These are phyloP conservation scores for Fagopyrum homotropicum DNA, from an alignment of 148 eudicot species.

Conservation along the genomic window DNA sequence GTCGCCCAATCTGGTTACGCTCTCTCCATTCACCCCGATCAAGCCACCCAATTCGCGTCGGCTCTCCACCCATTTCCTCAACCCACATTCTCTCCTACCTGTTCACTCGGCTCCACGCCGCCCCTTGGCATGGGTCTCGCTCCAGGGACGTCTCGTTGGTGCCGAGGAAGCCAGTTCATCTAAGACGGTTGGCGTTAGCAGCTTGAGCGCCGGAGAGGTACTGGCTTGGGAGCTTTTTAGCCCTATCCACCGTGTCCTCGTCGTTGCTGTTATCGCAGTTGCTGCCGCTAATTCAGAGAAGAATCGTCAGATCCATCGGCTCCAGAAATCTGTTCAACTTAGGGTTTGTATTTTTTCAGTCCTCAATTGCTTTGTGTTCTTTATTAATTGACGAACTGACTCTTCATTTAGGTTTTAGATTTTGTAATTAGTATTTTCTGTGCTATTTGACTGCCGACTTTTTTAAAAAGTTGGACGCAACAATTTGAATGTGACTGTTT, in stretches of 20 bases:
- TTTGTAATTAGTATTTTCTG: neutral
- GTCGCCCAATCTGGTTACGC: conserved; percentile 23
- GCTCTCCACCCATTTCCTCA: conserved; percentile 53
- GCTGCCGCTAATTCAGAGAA: conserved; percentile 50
- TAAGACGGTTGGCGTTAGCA: conserved; percentile 32
- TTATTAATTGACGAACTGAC: neutral
- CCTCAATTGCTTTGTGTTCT: neutral
- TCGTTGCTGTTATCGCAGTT: conserved; percentile 64
- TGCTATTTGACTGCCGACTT: neutral
- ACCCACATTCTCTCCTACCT: conserved; percentile 38
- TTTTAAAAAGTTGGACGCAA: neutral
- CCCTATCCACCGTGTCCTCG: conserved; percentile 67
- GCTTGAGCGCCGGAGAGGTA: conserved; percentile 36
- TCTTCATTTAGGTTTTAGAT: neutral
- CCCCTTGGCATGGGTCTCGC: conserved; percentile 60
- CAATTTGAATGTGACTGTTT: neutral
- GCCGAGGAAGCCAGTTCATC: conserved; percentile 77
- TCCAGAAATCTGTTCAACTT: conserved; percentile 49
- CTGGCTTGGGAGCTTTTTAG: conserved; percentile 74
- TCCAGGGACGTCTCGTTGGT: conserved; percentile 68
- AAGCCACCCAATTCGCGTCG: conserved; percentile 41
- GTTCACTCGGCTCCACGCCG: conserved; percentile 25
- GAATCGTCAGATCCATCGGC: conserved; percentile 43
- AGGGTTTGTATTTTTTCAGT: conserved; percentile 45
- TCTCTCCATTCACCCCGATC: conserved; percentile 39